Percentiles rank a stretch among this genome's conserved stretches.
Conservation (phyloP, 2,329 filamentous ascomycete genomes). For the Epichloe baconii region DNA sequence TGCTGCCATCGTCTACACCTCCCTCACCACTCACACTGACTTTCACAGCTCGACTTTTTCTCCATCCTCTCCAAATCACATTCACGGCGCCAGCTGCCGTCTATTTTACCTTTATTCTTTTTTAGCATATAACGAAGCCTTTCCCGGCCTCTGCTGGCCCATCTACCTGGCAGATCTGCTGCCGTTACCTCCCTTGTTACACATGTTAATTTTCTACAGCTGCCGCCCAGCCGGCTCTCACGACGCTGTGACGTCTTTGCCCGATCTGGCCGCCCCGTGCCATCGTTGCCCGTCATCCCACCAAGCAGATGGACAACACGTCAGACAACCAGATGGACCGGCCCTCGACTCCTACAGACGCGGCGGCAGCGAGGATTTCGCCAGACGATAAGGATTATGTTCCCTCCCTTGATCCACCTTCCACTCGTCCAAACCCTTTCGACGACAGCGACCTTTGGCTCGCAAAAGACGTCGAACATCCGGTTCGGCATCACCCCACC, state of each 20-base stretch:
- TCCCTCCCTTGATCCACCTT: conserved; percentile 46
- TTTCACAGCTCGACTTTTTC: conserved; percentile 1
- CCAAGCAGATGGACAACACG: conserved; percentile 3
- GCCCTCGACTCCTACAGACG: conserved; percentile 34
- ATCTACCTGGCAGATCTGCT: neutral
- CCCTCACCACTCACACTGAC: conserved; percentile 2
- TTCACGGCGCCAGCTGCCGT: conserved; percentile 1
- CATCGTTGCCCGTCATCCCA: conserved; percentile 4
- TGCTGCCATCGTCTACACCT: conserved; percentile 10
- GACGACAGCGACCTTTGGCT: conserved; percentile 42
- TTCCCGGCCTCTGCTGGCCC: neutral
- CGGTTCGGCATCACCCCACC: conserved; percentile 39
- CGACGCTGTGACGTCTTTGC: conserved; percentile 37
- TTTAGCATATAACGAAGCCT: neutral
- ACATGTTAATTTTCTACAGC: conserved; percentile 45
- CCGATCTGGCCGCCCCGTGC: conserved; percentile 29
- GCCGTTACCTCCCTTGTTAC: conserved; percentile 21
- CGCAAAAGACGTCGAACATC: conserved; percentile 52
- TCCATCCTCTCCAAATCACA: neutral
- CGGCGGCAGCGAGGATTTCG: conserved; percentile 32
- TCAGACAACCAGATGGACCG: conserved; percentile 35
- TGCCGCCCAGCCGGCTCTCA: conserved; percentile 40
- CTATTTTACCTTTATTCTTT: neutral
- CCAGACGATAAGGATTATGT: conserved; percentile 21
- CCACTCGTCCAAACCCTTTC: conserved; percentile 51